Percentiles rank a stretch among this genome's conserved stretches.
These are phyloP conservation scores for Neofusicoccum parvum DNA, from an alignment of 2,329 filamentous ascomycete species.

Conservation along the genomic window DNA sequence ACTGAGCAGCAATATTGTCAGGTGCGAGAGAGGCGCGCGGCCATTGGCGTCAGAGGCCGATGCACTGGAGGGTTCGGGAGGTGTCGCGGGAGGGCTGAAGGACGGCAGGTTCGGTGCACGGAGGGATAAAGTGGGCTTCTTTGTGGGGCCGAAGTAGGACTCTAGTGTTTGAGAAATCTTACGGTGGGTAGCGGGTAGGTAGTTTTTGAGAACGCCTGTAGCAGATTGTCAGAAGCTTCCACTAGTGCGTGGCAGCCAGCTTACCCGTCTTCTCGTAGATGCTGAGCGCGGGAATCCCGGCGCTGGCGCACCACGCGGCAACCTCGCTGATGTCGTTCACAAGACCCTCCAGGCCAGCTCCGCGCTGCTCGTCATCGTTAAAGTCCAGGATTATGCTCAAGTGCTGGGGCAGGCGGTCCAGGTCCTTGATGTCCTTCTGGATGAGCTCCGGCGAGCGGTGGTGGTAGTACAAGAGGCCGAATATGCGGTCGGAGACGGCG, in stretches of 20 bases:
- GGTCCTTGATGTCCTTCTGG: conserved; percentile 75
- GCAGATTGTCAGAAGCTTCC: not conserved
- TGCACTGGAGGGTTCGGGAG: conserved; percentile 37
- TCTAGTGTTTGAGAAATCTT: conserved; percentile 77
- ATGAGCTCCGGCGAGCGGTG: conserved; percentile 94
- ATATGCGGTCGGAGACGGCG: conserved; percentile 72
- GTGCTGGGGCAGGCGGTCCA: conserved; percentile 78
- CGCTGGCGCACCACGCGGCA: conserved; percentile 88
- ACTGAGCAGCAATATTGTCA: conserved; percentile 77
- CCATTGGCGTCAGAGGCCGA: conserved; percentile 40
- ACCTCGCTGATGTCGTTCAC: conserved; percentile 92
- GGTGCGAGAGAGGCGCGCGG: conserved; percentile 37
- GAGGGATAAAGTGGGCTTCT: conserved; percentile 70
- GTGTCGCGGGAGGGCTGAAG: conserved; percentile 52
- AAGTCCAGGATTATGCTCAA: conserved; percentile 82
- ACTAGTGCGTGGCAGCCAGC: conserved; percentile 28
- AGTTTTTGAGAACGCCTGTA: conserved; percentile 82
- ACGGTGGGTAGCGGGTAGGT: conserved; percentile 81
- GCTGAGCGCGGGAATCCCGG: conserved; percentile 83
- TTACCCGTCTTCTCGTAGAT: conserved; percentile 90
- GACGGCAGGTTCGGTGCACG: conserved; percentile 70
- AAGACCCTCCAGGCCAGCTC: conserved; percentile 75
- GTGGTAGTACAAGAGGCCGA: conserved; percentile 88
- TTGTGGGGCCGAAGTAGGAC: conserved; percentile 77
- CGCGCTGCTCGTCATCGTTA: conserved; percentile 64